Base-by-base conservation (phyloP, 441 rosid genomes). In the Arabidopsis hybrid region DNA sequence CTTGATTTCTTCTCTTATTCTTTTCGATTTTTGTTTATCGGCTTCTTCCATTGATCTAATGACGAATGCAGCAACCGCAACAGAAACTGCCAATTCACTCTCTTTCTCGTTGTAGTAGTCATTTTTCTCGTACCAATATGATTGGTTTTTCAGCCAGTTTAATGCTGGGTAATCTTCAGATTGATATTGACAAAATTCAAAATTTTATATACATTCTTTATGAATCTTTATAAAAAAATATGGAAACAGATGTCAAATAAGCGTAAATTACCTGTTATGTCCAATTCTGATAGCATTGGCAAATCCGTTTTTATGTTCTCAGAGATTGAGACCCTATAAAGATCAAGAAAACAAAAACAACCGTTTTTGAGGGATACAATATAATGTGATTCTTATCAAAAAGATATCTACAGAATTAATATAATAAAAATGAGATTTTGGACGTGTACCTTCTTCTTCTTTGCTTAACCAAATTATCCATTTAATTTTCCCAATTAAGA, bases 11-110 rank as follows among this genome's bases (percentile, higher is more conserved):
- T 81, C 85, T 64, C 77, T 79, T 40, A 45, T 63, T 82, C 60
- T 84, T 74, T 77, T 79, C 31, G 65, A 62, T 3, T 49, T 18
- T 58, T 61, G 73, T 35, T 57, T 68, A 52, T 79, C 80, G 3
- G 82, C 81, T 74, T 81, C 89, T 40, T 85, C 88, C 18, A 77
- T 50, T 3, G 87, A 65, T 75, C 38, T 64, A 55, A 93, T 73
- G 16, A 85, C 80, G 29, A 78, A 88, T 60, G 95, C 86, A 60
- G 82, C 83, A 8, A 96, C 98, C 35, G 92, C 94, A 35, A 89
- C 89, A 47, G 89, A 92, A 53, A 73, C 71, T 31, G 89, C 87
- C 34, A 78, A 84, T 78, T 86, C 89, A 4, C 69, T 60, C 4
- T 83, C 79, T 64, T 67, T 65, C 14, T 67, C 38, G 74, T 84